Evolutionary conservation across 495 filamentous ascomycete species (phyloP).

Genomic region (Hypoxylon lienhwacheense): DNA sequence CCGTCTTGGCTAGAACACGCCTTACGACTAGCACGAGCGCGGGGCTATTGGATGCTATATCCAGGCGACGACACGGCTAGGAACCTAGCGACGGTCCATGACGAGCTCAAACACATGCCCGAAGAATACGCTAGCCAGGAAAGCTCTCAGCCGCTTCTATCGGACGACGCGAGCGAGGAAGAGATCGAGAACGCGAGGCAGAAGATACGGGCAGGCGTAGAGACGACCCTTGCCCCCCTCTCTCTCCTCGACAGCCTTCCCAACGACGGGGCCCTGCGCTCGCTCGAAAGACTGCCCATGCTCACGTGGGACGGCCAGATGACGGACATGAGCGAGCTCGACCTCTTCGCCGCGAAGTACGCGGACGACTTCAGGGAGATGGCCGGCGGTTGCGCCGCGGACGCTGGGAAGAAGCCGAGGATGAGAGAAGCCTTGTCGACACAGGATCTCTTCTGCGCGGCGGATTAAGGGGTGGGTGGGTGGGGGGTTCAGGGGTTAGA

Average conservation of each 20-base stretch:
- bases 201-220: constrained; percentile 24
- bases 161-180: constrained; percentile 29
- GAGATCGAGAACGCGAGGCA: constrained; percentile 32
- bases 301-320: constrained; percentile 46
- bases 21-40: constrained; percentile 68
- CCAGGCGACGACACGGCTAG: constrained; percentile 57
- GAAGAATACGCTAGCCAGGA: constrained; percentile 61
- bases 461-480: constrained; percentile 5
- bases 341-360: constrained; percentile 44
- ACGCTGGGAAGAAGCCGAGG: constrained; percentile 29
- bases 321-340: constrained; percentile 39
- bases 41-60: constrained; percentile 75
- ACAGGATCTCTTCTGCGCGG: constrained; percentile 40
- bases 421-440: constrained; percentile 23
- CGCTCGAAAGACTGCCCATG: constrained; percentile 45
- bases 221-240: constrained; percentile 35
- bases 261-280: constrained; percentile 37
- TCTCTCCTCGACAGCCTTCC: constrained; percentile 47
- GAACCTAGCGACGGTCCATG: constrained; percentile 67
- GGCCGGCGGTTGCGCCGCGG: constrained; percentile 44
- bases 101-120: constrained; percentile 67
- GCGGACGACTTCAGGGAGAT: constrained; percentile 44
- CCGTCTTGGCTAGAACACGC: constrained; percentile 80
- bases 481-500: neutral
- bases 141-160: constrained; percentile 5